Conservation (phyloP, 768 basidiomycete species). For the Coprinopsis sp. region DNA sequence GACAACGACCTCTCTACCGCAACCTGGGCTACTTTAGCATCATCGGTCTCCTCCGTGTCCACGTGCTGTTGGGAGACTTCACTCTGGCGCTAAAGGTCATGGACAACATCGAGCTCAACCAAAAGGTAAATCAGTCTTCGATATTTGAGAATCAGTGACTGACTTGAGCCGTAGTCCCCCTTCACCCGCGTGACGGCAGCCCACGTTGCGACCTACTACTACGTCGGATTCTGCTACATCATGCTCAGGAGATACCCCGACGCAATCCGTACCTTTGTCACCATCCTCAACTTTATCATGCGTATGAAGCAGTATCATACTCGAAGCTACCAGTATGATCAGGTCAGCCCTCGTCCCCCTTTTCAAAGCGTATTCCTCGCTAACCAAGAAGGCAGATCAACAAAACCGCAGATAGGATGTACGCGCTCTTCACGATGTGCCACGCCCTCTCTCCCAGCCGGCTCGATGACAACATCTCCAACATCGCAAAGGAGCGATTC, state of each 20-base stretch:
- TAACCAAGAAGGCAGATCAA: slow-evolving; percentile 59
- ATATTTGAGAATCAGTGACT: slow-evolving; percentile 3
- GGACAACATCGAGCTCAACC: slow-evolving; percentile 89
- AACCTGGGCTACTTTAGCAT: slow-evolving; percentile 97
- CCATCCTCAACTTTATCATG: slow-evolving; percentile 91
- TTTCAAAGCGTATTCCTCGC: slow-evolving; percentile 1
- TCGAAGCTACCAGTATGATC: slow-evolving; percentile 93
- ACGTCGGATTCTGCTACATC: slow-evolving; percentile 95
- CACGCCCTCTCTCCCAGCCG: slow-evolving; percentile 89
- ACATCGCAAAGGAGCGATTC: slow-evolving; percentile 88
- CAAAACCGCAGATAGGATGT: slow-evolving; percentile 98
- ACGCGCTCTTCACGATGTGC: slow-evolving; percentile 91
- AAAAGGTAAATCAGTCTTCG: slow-evolving; percentile 51
- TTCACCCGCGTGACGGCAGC: slow-evolving; percentile 95
- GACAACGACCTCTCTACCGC: slow-evolving; percentile 82
- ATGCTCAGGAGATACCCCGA: slow-evolving; percentile 93
- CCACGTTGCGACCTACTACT: slow-evolving; percentile 92
- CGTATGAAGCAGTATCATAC: slow-evolving; percentile 97
- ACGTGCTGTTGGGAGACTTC: slow-evolving; percentile 93
- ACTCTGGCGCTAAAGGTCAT: slow-evolving; percentile 92
- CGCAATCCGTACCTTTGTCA: slow-evolving; percentile 90
- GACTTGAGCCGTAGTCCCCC: slow-evolving; percentile 49
- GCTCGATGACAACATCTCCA: slow-evolving; percentile 91
- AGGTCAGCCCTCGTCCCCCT: slow-evolving; percentile 42
- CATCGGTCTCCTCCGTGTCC: slow-evolving; percentile 91